Percentiles rank a stretch among this genome's conserved stretches.
Conservation (phyloP, 2,329 filamentous ascomycete genomes). For the Talaromyces islandicus region DNA sequence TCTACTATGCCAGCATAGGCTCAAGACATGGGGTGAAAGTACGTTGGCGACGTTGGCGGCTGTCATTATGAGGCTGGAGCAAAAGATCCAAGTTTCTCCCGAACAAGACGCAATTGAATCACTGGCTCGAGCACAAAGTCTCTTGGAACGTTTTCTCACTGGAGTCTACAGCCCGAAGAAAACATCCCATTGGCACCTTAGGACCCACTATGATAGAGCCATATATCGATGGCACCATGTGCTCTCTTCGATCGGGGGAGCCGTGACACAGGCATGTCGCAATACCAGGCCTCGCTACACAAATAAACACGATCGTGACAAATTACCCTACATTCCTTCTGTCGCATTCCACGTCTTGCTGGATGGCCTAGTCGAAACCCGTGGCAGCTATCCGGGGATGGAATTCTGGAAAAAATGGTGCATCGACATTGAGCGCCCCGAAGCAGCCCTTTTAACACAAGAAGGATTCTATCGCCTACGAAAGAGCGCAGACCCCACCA, state of each 20-base stretch:
- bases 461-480: constrained; percentile 6
- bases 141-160: constrained; percentile 28
- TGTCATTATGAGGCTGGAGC: constrained; percentile 36
- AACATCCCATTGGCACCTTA: constrained; percentile 1
- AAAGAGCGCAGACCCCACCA: constrained; percentile 4
- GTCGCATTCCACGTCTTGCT: constrained; percentile 49
- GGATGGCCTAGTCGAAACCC: constrained; percentile 46
- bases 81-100: constrained; percentile 14
- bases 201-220: constrained; percentile 22
- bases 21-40: constrained; percentile 32
- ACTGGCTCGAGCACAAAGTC: constrained; percentile 22
- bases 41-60: constrained; percentile 30
- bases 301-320: constrained; percentile 12
- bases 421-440: constrained; percentile 21
- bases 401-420: constrained; percentile 46
- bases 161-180: constrained; percentile 28
- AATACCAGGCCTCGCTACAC: constrained; percentile 15
- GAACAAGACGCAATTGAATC: constrained; percentile 12
- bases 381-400: constrained; percentile 44
- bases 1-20: constrained; percentile 26
- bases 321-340: constrained; percentile 25
- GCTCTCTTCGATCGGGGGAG: constrained; percentile 26
- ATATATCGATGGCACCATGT: constrained; percentile 25
- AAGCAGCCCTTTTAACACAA: constrained; percentile 15
- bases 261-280: constrained; percentile 22